Conservation (phyloP, 352 stramenopile genomes). For the Phytopythium kandeliae region DNA sequence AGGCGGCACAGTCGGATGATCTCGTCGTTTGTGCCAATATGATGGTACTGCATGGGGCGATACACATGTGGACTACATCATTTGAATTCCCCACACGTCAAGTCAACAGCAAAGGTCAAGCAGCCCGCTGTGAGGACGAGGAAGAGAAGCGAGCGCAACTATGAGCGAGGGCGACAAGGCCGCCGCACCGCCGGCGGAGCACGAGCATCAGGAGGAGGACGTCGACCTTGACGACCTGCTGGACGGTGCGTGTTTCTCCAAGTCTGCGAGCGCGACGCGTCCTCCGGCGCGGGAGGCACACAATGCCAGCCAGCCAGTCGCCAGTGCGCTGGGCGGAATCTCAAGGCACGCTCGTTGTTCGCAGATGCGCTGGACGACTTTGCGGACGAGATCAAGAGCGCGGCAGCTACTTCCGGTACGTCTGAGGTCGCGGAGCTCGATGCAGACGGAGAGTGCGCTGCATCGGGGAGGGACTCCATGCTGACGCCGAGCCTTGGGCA, state of each 20-base stretch:
- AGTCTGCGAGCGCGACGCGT: not conserved
- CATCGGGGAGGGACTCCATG: too few species aligned
- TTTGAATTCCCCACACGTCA: not conserved
- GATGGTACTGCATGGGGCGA: not conserved
- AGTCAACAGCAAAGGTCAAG: conserved; percentile 1
- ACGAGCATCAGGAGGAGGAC: conserved; percentile 28
- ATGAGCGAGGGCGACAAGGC: conserved; percentile 10
- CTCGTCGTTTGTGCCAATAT: too few species aligned
- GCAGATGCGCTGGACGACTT: conserved; percentile 84
- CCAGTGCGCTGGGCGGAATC: too few species aligned
- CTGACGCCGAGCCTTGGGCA: not conserved
- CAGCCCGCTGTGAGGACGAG: not conserved
- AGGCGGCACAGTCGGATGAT: too few species aligned
- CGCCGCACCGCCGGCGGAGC: not conserved
- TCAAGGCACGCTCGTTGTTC: not conserved
- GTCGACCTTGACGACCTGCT: conserved; percentile 80
- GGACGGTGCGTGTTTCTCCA: conserved; percentile 31
- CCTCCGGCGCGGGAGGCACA: not conserved
- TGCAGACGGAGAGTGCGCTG: too few species aligned
- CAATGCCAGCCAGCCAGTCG: not conserved
- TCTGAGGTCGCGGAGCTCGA: too few species aligned
- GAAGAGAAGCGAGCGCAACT: not conserved
- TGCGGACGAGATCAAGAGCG: conserved; percentile 49
- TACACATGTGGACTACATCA: conserved; percentile 7
- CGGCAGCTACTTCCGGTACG: not conserved